Base-by-base conservation (phyloP, 345 rosid genomes). In the Pelargonium nanum region DNA sequence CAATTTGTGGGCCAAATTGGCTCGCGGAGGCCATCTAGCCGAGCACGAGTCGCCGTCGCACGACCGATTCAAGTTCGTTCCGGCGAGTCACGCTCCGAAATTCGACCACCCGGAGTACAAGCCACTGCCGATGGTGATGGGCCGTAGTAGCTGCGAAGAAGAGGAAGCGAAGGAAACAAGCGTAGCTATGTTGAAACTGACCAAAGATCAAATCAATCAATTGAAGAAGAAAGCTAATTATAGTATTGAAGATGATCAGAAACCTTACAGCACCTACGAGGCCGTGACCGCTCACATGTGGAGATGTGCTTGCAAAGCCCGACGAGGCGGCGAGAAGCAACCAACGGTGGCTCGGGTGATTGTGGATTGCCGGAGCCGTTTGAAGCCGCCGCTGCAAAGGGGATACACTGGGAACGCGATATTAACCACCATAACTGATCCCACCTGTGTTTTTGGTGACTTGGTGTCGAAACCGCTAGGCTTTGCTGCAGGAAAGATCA, bases 1-100 rank as follows among this genome's bases (percentile, higher is more conserved):
- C 7, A 69, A 73, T 0, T 87, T 80, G 70, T 85, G 91, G 91
- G 84, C 82, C 1, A 65, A 84, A 26, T 53, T 77, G 2, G 68
- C 83, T 0, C 81, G 84, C 0, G 77, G 84, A 1, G 78, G 80
- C 58, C 57, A 72, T 0, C 17, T 78, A 12, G 56, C 25, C 17
- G 17, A 20, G 4, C 6, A 15, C 12, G 45, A 34, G 13, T 9
- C 12, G 9, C 84, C 87, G 6, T 75, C 61, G 59, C 71, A 76
- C 4, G 84, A 85, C 52, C 66, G 82, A 50, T 75, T 71, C 26
- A 70, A 75, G 52, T 62, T 64, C 56, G n/a, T n/a, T n/a, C n/a
- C n/a, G n/a, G n/a, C n/a, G n/a, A n/a, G n/a, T n/a, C n/a, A n/a
- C n/a, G 44, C 44, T 5, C 54, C 54, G 2, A 17, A 19, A 17